phyloP scores from a whole-genome alignment of 2,329 filamentous ascomycete species.

The Neoscytalidium dimidiatum region DNA sequence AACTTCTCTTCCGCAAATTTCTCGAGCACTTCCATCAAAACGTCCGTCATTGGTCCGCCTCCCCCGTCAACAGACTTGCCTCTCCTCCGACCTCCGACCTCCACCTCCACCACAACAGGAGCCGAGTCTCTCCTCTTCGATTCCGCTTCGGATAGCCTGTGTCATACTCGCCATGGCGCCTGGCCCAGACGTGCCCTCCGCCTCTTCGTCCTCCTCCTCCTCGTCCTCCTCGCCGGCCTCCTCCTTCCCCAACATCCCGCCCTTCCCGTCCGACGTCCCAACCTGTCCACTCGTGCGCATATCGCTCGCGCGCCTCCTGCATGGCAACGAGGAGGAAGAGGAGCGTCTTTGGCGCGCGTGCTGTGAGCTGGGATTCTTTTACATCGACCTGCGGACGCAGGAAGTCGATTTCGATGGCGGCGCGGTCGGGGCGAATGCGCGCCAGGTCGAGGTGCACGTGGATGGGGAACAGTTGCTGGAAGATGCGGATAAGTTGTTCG shows the following conservation, averaged over 20 bases:
- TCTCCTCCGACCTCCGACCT: too few relatives aligned
- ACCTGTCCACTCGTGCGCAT: slow-evolving; percentile 45
- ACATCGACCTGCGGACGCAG: slow-evolving; percentile 49
- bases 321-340: slow-evolving; percentile 35
- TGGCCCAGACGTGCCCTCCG: not conserved
- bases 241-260: slow-evolving; percentile 37
- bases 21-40: too few relatives aligned
- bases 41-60: too few relatives aligned
- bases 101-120: not conserved
- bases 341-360: slow-evolving; percentile 44
- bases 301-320: slow-evolving; percentile 42
- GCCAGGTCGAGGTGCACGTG: slow-evolving; percentile 20
- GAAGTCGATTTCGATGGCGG: not conserved
- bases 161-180: not conserved
- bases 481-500: slow-evolving; percentile 40
- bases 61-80: too few relatives aligned
- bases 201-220: not conserved
- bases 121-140: too few relatives aligned
- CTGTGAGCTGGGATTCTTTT: slow-evolving; percentile 59
- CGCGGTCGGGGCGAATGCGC: not conserved
- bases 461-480: slow-evolving; percentile 44
- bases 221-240: slow-evolving; percentile 25
- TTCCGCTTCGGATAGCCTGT: not conserved
- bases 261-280: slow-evolving; percentile 44
- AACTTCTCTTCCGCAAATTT: not conserved